Evolutionary conservation across 257 asterid species (phyloP), one percentile per base, ranked within the genome.

Genomic region (Haberlea rhodopensis): DNA sequence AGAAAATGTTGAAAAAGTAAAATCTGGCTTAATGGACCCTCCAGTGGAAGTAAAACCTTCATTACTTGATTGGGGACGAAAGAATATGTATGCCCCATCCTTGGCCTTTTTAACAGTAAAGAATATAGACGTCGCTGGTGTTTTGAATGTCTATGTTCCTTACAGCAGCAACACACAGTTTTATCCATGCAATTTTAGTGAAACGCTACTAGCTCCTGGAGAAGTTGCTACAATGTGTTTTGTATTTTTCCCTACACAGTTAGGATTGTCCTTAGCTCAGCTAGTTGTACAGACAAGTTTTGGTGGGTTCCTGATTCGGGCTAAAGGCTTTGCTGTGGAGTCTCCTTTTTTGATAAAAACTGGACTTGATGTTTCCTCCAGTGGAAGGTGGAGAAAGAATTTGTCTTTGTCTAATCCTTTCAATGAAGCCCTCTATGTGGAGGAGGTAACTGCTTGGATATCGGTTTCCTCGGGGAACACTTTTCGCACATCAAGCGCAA

Each of bases 291-390:
- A 91, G 81, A 89, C 98, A 61, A 91, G 81, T 77, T 79, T 67
- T 3, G 98, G 95, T 28, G 98, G 95, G 57, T 89, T 91, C 83
- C 54, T 91, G 77, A 76, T 91, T 75, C 81, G 68, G 70, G 92
- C 88, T 65, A 85, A 80, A 67, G 98, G 95, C 43, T 73, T 77
- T 74, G 87, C 84, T 49, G 70, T 82, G 45, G 87, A 87, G 68
- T 88, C 98, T 3, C 96, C 94, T 37, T 91, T 83, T 72, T 63
- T 72, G 45, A 56, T 86, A 53, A 73, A 74, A 34, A 80, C 92
- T 70, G 78, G 79, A 26, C 75, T 71, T 54, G 90, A 74, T 71
- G 60, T 78, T 70, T 80, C 87, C 63, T 79, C 94, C 7, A 66
- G 65, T 66, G 98, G 88, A 78, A 80, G 83, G 87, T 80, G 77